phyloP scores from a whole-genome alignment of 257 asterid species.

The Echium plantagineum region DNA sequence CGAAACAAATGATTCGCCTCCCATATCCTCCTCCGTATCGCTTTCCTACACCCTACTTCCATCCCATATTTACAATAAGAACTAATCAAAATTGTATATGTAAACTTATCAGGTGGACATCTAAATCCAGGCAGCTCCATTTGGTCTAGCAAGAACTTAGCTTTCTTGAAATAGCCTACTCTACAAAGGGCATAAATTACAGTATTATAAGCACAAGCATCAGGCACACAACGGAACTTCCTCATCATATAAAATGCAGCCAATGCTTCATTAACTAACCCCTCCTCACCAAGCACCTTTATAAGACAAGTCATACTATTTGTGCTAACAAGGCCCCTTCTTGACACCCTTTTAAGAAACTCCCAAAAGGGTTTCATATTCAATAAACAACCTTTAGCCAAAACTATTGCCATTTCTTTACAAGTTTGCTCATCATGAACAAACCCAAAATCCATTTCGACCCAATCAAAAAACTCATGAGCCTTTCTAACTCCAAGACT shows the following conservation, averaged over 20 bases:
- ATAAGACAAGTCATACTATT: conserved; percentile 65
- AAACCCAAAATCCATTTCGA: conserved; percentile 44
- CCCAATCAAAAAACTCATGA: conserved; percentile 74
- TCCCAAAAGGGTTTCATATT: conserved; percentile 57
- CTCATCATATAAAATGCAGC: conserved; percentile 80
- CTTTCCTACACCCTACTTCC: conserved; percentile 74
- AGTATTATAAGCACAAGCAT: conserved; percentile 65
- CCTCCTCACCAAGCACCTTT: conserved; percentile 23
- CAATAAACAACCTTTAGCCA: conserved; percentile 46
- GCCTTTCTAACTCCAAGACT: conserved; percentile 68
- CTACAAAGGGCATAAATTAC: conserved; percentile 64
- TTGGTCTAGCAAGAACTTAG: conserved; percentile 59
- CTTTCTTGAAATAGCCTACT: conserved; percentile 74
- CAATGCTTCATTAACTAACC: conserved; percentile 53
- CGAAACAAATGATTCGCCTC: conserved; percentile 89
- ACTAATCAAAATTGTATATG: conserved; percentile 74
- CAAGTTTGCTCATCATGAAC: conserved; percentile 68
- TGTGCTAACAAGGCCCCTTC: conserved; percentile 54
- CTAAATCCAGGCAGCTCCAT: conserved; percentile 91
- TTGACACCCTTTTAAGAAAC: conserved; percentile 70
- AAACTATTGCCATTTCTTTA: conserved; percentile 73
- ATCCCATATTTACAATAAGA: conserved; percentile 62
- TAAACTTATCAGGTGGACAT: conserved; percentile 63
- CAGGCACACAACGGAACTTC: conserved; percentile 74
- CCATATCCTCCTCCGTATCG: conserved; percentile 74